Conservation (phyloP, 2,329 filamentous ascomycete species). For the Paecilomyces sp. region DNA sequence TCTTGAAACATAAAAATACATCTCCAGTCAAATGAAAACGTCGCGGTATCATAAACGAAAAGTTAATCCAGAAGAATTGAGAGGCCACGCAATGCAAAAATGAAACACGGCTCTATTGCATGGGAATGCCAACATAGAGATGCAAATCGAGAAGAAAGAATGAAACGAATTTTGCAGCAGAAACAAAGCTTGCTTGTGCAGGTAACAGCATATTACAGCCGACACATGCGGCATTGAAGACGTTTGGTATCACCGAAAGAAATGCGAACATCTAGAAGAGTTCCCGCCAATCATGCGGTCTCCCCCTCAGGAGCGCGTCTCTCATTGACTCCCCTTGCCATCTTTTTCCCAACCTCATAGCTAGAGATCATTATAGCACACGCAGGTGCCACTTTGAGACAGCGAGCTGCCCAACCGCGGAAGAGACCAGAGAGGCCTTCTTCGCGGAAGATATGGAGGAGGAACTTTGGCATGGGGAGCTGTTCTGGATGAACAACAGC, state of each 20-base stretch:
- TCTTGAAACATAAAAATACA: background rate
- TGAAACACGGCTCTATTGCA: background rate
- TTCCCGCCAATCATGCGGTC: background rate
- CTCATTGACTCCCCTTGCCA: constrained; percentile 69
- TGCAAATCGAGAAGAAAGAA: background rate
- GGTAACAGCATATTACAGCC: background rate
- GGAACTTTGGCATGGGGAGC: constrained; percentile 67
- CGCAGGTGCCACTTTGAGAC: constrained; percentile 87
- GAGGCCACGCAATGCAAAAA: background rate
- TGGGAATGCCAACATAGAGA: background rate
- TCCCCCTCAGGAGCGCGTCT: constrained; percentile 27
- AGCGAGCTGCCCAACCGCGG: constrained; percentile 84
- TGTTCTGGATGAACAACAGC: constrained; percentile 56
- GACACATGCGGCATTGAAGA: background rate
- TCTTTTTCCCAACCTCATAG: constrained; percentile 91
- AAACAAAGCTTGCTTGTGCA: background rate
- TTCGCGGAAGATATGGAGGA: constrained; percentile 84
- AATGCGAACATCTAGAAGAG: background rate
- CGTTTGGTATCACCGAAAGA: too few relatives aligned
- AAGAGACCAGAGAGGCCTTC: constrained; percentile 79
- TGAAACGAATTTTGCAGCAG: background rate
- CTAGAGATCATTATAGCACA: constrained; percentile 99
- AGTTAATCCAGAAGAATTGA: background rate
- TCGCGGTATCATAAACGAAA: background rate
- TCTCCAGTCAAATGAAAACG: background rate